These are phyloP conservation scores for Pythium biforme DNA, from an alignment of 352 stramenopile genomes.

Conservation along the genomic window DNA sequence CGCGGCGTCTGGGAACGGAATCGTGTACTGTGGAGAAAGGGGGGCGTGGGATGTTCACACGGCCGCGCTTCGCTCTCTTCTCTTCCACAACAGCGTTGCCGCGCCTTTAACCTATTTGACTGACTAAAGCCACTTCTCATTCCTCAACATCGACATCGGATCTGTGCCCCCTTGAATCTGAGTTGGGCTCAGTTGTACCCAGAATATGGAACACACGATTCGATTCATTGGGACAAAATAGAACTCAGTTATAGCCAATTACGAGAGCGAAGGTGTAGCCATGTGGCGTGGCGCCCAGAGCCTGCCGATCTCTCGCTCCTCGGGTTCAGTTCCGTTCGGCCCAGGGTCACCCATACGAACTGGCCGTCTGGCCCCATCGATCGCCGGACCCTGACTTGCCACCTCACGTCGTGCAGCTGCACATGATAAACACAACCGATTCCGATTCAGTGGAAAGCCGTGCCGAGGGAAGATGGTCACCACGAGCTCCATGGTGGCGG, in stretches of 20 bases:
- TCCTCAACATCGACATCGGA: not conserved
- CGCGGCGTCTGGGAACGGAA: not conserved
- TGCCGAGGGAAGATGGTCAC: not conserved
- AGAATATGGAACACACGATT: not conserved
- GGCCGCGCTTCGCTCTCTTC: not conserved
- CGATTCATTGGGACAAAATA: slow-evolving; percentile 2
- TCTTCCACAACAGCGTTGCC: slow-evolving; percentile 3
- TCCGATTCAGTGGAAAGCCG: not conserved
- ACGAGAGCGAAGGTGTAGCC: not conserved
- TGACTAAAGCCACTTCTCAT: slow-evolving; percentile 22
- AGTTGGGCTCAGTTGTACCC: slow-evolving; percentile 13
- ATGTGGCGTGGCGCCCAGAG: not conserved
- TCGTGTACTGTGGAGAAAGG: not conserved
- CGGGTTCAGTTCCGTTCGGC: too few species aligned
- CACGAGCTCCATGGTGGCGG: not conserved
- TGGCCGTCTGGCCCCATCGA: too few species aligned
- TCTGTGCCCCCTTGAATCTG: too few species aligned
- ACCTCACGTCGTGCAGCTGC: too few species aligned
- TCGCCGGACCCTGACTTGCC: too few species aligned
- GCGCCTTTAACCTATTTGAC: slow-evolving; percentile 1
- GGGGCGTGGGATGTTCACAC: not conserved
- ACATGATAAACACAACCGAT: not conserved
- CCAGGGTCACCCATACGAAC: too few species aligned
- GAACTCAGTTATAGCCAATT: slow-evolving; percentile 7
- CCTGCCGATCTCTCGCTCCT: too few species aligned